Evolutionary conservation across 495 filamentous ascomycete species (phyloP).

Genomic region (Daldinia vernicosa): DNA sequence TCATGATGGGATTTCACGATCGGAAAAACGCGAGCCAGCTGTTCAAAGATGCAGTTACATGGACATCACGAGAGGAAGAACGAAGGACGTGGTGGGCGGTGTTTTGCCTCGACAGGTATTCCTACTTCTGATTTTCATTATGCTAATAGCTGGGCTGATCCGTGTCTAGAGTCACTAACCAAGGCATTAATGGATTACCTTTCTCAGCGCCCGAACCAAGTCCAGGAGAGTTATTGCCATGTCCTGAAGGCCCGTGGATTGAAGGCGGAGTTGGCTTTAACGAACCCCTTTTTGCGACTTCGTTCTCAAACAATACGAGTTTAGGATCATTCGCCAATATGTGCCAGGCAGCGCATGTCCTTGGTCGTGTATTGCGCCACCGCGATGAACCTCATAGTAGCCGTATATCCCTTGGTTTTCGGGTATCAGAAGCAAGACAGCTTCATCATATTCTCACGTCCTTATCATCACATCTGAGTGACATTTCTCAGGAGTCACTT

Average conservation of each 20-base stretch:
- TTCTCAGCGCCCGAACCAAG: slow-evolving; percentile 36
- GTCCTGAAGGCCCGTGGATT: slow-evolving; percentile 30
- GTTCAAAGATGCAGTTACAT: slow-evolving; percentile 32
- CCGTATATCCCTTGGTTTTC: slow-evolving; percentile 15
- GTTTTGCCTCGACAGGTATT: slow-evolving; percentile 39
- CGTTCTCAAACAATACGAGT: slow-evolving; percentile 35
- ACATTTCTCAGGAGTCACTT: not conserved
- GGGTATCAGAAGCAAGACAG: slow-evolving; percentile 34
- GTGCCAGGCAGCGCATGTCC: slow-evolving; percentile 53
- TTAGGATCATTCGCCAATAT: slow-evolving; percentile 50
- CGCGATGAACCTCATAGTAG: slow-evolving; percentile 22
- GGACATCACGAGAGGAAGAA: slow-evolving; percentile 38
- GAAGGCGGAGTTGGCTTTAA: slow-evolving; percentile 36
- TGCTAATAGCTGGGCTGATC: not conserved
- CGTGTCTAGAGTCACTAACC: slow-evolving; percentile 21
- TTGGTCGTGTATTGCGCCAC: slow-evolving; percentile 54
- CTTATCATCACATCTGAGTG: slow-evolving; percentile 21
- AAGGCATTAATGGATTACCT: slow-evolving; percentile 26
- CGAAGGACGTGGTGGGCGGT: slow-evolving; percentile 41
- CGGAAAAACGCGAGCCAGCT: slow-evolving; percentile 44
- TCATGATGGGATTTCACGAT: slow-evolving; percentile 58
- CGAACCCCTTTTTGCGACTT: slow-evolving; percentile 36
- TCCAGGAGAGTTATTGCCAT: slow-evolving; percentile 34
- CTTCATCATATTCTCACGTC: slow-evolving; percentile 32
- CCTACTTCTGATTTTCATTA: not conserved